Conservation (phyloP, 768 basidiomycete genomes). For the Mycena galericulata region DNA sequence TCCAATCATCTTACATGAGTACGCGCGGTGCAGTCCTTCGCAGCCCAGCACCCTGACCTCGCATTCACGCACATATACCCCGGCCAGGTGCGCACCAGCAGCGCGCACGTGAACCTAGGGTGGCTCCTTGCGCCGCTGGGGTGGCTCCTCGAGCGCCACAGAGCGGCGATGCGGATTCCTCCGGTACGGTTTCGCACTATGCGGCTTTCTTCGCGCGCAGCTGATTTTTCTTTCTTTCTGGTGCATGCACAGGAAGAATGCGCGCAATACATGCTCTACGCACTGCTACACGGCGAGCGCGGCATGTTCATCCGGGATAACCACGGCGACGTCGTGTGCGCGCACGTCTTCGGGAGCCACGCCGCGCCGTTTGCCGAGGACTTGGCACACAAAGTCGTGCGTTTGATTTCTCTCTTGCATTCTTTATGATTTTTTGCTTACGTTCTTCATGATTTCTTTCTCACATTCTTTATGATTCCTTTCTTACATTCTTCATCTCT, state of each 20-base stretch:
- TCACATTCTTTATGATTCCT: too few relatives aligned
- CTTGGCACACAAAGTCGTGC: neutral
- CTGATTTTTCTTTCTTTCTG: neutral
- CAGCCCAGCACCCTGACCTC: conserved; percentile 32
- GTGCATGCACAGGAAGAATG: conserved; percentile 18
- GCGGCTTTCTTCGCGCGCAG: neutral
- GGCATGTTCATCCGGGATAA: conserved; percentile 7
- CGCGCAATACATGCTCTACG: conserved; percentile 24
- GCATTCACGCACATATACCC: conserved; percentile 42
- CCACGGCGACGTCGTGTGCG: neutral
- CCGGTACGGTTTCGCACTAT: neutral
- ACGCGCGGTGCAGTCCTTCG: conserved; percentile 35
- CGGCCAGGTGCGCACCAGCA: conserved; percentile 31
- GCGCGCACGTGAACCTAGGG: neutral
- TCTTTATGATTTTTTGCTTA: too few relatives aligned
- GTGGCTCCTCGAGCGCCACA: neutral
- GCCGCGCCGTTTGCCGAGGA: too few relatives aligned
- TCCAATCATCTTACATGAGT: neutral
- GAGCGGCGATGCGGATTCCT: neutral
- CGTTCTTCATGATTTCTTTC: too few relatives aligned
- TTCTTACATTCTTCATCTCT: too few relatives aligned
- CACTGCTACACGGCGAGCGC: conserved; percentile 3
- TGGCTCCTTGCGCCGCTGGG: conserved; percentile 2
- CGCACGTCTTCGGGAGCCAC: neutral
- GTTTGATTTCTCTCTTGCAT: too few relatives aligned